Conservation (phyloP, 2,329 filamentous ascomycete genomes). For the Oidium heveae region DNA sequence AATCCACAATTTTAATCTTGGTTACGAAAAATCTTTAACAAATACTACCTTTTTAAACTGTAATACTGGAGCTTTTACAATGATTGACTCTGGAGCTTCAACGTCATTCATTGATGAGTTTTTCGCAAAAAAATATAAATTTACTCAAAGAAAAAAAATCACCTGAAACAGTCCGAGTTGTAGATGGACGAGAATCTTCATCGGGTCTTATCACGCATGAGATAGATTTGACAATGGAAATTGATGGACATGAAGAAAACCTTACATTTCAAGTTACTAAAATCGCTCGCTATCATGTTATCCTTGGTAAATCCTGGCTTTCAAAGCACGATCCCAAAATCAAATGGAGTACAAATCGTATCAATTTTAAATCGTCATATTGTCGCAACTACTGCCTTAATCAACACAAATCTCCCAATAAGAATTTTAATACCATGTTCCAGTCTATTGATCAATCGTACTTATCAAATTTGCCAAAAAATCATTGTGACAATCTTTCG, state of each 20-base stretch:
- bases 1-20: not conserved
- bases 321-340: not conserved
- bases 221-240: not conserved
- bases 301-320: slow-evolving; percentile 1
- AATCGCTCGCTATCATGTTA: slow-evolving; percentile 1
- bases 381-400: not conserved
- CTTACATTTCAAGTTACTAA: not conserved
- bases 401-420: not conserved
- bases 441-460: not conserved
- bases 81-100: not conserved
- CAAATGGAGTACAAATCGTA: not conserved
- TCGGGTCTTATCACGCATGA: not conserved
- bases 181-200: not conserved
- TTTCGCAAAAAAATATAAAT: not conserved
- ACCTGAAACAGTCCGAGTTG: not conserved
- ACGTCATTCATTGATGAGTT: not conserved
- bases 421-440: not conserved
- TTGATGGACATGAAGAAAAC: not conserved
- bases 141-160: not conserved
- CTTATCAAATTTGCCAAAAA: not conserved
- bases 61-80: not conserved
- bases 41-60: not conserved
- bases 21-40: not conserved
- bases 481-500: too few species aligned
- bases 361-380: not conserved